Evolutionary conservation across 495 filamentous ascomycete species (phyloP).

Genomic region (Apodospora peruviana): DNA sequence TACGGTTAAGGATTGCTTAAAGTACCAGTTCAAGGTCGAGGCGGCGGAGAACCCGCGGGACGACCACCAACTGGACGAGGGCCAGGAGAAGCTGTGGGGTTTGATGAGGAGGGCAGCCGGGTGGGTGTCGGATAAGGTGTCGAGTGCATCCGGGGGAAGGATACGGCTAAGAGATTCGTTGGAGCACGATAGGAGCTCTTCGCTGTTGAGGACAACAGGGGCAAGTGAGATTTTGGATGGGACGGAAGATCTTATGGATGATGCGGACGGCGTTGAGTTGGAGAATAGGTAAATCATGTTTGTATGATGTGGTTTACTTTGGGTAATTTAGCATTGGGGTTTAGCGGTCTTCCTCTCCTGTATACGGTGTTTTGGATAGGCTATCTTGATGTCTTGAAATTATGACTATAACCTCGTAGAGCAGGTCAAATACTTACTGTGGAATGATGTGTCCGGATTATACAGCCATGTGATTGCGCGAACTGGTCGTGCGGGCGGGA

Average conservation of each 20-base stretch:
- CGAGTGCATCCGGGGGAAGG: constrained; percentile 41
- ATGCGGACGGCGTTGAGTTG: constrained; percentile 58
- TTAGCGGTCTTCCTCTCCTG: too few relatives aligned
- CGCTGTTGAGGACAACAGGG: constrained; percentile 14
- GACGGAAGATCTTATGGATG: constrained; percentile 43
- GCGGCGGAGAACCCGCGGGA: constrained; percentile 70
- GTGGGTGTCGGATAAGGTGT: constrained; percentile 50
- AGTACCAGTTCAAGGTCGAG: constrained; percentile 96
- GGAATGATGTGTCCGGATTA: too few relatives aligned
- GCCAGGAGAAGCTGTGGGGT: constrained; percentile 66
- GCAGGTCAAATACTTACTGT: too few relatives aligned
- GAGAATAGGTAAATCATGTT: constrained; percentile 29
- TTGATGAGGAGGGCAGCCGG: constrained; percentile 52
- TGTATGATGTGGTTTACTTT: neutral
- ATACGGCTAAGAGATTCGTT: constrained; percentile 37
- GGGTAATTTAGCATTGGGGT: too few relatives aligned
- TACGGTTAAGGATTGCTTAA: constrained; percentile 95
- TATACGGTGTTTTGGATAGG: too few relatives aligned
- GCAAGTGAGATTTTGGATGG: constrained; percentile 54
- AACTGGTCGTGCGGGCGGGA: too few relatives aligned
- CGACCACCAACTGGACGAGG: constrained; percentile 32
- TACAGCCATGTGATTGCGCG: too few relatives aligned
- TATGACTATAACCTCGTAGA: too few relatives aligned
- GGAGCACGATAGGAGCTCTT: constrained; percentile 16
- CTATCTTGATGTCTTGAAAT: too few relatives aligned